Evolutionary conservation across 2,329 filamentous ascomycete genomes (phyloP).

Genomic region (Penicillium sp.): DNA sequence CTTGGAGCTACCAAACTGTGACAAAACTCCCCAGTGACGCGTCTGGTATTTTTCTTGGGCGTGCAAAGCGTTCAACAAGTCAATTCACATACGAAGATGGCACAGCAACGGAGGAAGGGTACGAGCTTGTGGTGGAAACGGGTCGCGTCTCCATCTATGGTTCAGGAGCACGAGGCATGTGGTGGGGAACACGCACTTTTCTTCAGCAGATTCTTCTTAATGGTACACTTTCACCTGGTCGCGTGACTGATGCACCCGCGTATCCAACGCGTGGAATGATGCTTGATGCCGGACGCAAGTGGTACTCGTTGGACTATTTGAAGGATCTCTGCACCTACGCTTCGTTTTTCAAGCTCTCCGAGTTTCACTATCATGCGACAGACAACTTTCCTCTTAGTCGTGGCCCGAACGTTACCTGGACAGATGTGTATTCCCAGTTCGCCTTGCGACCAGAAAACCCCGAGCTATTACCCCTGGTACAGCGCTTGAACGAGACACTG

Average conservation of each 20-base stretch:
- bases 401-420: constrained; percentile 50
- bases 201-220: constrained; percentile 52
- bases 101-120: constrained; percentile 51
- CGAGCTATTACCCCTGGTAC: constrained; percentile 52
- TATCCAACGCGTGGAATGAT: constrained; percentile 53
- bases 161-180: constrained; percentile 57
- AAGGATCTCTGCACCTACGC: constrained; percentile 61
- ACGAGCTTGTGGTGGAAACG: constrained; percentile 44
- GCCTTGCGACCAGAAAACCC: constrained; percentile 53
- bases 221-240: constrained; percentile 44
- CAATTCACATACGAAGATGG: constrained; percentile 52
- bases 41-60: constrained; percentile 48
- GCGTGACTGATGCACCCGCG: constrained; percentile 52
- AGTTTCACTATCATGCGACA: constrained; percentile 59
- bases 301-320: constrained; percentile 56
- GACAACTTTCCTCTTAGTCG: constrained; percentile 57
- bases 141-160: constrained; percentile 49
- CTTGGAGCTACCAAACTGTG: constrained; percentile 46
- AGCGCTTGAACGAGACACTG: constrained; percentile 57
- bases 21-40: constrained; percentile 32
- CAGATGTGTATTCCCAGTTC: constrained; percentile 58
- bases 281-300: constrained; percentile 58
- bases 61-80: constrained; percentile 14
- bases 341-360: constrained; percentile 63
- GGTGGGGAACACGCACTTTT: constrained; percentile 60